A percentile compares a stretch with the other conserved stretches of the same genome.
Conservation (phyloP, 345 rosid genomes). For the Gossypium bickii region DNA sequence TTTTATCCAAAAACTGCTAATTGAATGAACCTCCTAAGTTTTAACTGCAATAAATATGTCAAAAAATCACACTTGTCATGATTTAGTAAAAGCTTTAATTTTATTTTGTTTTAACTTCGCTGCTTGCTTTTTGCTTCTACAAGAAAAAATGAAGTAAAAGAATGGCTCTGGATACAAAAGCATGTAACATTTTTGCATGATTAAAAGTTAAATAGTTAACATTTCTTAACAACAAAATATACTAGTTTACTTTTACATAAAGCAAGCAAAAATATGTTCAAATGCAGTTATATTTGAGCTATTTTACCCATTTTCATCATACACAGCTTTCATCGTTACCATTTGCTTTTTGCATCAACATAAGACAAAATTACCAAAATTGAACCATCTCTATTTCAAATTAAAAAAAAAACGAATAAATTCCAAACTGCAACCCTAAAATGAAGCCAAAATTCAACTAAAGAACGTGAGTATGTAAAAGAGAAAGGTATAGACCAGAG, state of each 20-base stretch:
- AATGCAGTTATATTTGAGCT: neutral
- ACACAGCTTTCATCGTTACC: neutral
- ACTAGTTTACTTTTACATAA: neutral
- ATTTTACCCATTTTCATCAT: neutral
- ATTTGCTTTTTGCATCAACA: neutral
- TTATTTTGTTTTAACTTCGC: neutral
- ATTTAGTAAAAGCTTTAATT: neutral
- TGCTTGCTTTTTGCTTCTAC: neutral
- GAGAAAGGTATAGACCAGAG: constrained; percentile 5
- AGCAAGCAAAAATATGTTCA: neutral
- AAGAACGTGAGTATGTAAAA: neutral
- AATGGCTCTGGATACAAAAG: too few relatives aligned
- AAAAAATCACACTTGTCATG: neutral
- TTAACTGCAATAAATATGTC: neutral
- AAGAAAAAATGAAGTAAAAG: neutral
- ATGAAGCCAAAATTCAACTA: neutral
- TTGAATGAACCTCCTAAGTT: neutral
- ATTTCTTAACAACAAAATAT: neutral
- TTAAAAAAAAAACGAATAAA: neutral
- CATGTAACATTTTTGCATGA: too few relatives aligned
- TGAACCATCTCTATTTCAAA: neutral
- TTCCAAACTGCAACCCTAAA: neutral
- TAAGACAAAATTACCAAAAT: neutral
- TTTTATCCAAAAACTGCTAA: neutral
- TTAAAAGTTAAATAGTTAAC: too few relatives aligned